phyloP scores from a whole-genome alignment of 768 basidiomycete genomes.

The Melanogaster broomeanus region DNA sequence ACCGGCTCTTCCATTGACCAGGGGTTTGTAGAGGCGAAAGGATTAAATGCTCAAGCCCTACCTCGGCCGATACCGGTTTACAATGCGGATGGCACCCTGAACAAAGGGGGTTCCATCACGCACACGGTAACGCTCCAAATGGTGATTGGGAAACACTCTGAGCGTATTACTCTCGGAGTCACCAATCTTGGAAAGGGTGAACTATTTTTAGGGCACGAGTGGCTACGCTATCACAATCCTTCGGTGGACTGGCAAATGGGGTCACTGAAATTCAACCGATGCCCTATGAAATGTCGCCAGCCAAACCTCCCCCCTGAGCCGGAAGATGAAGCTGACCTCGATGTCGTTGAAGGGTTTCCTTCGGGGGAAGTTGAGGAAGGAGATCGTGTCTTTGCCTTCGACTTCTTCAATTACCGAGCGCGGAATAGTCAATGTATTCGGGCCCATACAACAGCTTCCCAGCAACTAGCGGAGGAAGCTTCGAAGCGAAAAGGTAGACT shows the following conservation, averaged over 20 bases:
- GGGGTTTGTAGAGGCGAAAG: conserved; percentile 6
- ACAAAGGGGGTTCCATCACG: conserved; percentile 11
- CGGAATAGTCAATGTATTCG: not conserved
- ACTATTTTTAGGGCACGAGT: conserved; percentile 8
- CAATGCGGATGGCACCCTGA: conserved; percentile 16
- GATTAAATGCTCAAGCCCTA: conserved; percentile 1
- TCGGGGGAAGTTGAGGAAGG: not conserved
- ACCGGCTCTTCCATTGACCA: conserved; percentile 22
- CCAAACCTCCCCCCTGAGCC: not conserved
- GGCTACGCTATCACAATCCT: not conserved
- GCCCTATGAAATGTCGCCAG: not conserved
- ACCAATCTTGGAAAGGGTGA: no score
- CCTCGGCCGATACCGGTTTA: conserved; percentile 15
- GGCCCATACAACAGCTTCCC: conserved; percentile 1
- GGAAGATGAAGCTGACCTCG: not conserved
- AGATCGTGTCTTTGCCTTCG: conserved; percentile 2
- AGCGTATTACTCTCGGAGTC: not conserved
- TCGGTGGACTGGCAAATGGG: not conserved
- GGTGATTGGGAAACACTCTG: not conserved
- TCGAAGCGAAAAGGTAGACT: not conserved
- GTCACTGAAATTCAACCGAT: not conserved
- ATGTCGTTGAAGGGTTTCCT: not conserved
- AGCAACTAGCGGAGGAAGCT: conserved; percentile 1
- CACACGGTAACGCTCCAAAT: conserved; percentile 2
- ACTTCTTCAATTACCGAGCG: not conserved